Evolutionary conservation across 2,329 filamentous ascomycete genomes (phyloP).

Genomic region (Cladophialophora psammophila): DNA sequence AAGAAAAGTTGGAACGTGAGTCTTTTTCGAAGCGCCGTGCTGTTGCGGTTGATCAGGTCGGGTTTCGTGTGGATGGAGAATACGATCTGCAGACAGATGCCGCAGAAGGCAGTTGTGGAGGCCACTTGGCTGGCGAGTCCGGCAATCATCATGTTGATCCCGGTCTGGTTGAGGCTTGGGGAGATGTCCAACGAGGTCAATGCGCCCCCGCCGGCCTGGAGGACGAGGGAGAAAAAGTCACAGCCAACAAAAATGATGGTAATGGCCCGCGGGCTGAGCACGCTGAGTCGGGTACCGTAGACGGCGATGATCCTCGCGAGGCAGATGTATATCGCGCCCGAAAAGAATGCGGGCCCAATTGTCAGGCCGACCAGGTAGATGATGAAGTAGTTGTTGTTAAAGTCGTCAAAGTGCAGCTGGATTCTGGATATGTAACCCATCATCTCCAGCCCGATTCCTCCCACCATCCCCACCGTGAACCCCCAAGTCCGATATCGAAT

Average conservation of each 20-base stretch:
- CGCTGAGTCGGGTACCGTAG: conserved; percentile 46
- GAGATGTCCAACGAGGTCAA: conserved; percentile 56
- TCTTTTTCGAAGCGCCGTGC: neutral
- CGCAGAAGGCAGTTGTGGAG: conserved; percentile 62
- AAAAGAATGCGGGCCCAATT: conserved; percentile 69
- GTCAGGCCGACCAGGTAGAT: conserved; percentile 69
- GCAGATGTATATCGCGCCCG: conserved; percentile 70
- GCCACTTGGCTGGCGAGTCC: conserved; percentile 56
- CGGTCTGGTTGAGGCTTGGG: conserved; percentile 47
- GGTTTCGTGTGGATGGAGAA: neutral
- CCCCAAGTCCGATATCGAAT: conserved; percentile 57
- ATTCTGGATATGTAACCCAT: conserved; percentile 67
- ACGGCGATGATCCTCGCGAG: conserved; percentile 53
- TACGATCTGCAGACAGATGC: conserved; percentile 46
- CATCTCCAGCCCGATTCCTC: conserved; percentile 64
- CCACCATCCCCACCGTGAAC: conserved; percentile 62
- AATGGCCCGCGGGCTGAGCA: conserved; percentile 46
- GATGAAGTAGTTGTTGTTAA: conserved; percentile 55
- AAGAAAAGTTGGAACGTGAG: neutral
- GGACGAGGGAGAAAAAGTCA: conserved; percentile 66
- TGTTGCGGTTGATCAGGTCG: conserved; percentile 5
- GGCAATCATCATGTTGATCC: conserved; percentile 71
- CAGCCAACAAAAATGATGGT: conserved; percentile 65
- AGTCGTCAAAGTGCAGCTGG: conserved; percentile 60
- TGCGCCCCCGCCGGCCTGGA: conserved; percentile 68